Evolutionary conservation across 306 rosid species (phyloP), one percentile per base, ranked within the genome.

Genomic region (Canavalia gladiata): DNA sequence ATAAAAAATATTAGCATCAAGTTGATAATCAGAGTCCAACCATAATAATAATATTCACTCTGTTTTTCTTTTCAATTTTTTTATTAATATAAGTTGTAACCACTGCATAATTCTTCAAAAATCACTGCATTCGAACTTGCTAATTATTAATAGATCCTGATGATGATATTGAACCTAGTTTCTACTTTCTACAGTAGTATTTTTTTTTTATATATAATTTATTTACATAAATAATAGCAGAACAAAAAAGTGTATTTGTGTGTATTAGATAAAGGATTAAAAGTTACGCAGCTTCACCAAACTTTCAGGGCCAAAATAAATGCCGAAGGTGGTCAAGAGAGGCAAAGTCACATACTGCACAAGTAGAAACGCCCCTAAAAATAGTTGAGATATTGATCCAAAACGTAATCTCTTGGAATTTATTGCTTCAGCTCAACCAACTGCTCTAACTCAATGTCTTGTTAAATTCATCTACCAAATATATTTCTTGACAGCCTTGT

Each of bases 401-500:
- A 8, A 84, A 68, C 7, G 18, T 42, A 51, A 75, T 47, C 1
- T 46, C 31, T 2, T 18, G 25, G 8, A 88, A 90, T 88, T 90
- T 88, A 92, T 83, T 89, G 88, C 88, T 68, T 86, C 83, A 68
- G 76, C 89, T 84, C 87, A 87, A 76, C 89, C 31, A 92, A 86
- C 74, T 82, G 58, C 54, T 66, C 52, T 37, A 57, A 37, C 78
- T 2, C 83, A 74, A 73, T 58, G 31, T 54, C 65, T 35, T 12
- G 72, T 59, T 82, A 73, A 68, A 60, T 65, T 45, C 82, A 54
- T 25, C 54, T 7, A 66, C 45, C 28, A 60, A 1, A 37, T 67
- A 46, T 37, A 37, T 37, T n/a, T 28, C 69, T 46, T 46, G 3
- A 2, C 29, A 30, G 72, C 11, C 28, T 49, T 50, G 33, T 30